Evolutionary conservation across 2,329 filamentous ascomycete species (phyloP).

Genomic region (Emmonsiellopsis sp.): DNA sequence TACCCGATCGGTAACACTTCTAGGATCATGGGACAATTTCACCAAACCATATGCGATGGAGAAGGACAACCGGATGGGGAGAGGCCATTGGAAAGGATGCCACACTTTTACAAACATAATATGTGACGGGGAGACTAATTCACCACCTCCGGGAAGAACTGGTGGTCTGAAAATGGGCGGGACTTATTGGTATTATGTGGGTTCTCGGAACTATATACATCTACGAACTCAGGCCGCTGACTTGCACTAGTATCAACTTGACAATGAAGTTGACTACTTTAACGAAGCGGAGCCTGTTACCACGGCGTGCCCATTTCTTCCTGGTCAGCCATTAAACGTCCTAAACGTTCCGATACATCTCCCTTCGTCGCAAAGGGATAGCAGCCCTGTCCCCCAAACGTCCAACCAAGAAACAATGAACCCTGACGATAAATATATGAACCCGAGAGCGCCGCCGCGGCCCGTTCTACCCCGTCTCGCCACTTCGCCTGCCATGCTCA

Average conservation of each 20-base stretch:
- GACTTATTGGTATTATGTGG: constrained; percentile 90
- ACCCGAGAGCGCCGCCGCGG: constrained; percentile 51
- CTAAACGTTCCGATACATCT: constrained; percentile 67
- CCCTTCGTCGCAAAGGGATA: constrained; percentile 45
- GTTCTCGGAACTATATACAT: constrained; percentile 1
- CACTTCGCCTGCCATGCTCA: constrained; percentile 28
- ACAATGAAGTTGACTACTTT: constrained; percentile 66
- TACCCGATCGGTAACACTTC: constrained; percentile 58
- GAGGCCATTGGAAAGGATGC: constrained; percentile 75
- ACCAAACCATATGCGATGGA: constrained; percentile 68
- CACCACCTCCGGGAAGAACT: constrained; percentile 48
- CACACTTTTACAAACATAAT: constrained; percentile 79
- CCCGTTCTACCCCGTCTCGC: constrained; percentile 37
- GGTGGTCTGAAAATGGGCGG: constrained; percentile 86
- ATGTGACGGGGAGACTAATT: constrained; percentile 58
- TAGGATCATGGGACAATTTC: constrained; percentile 97
- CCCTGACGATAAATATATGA: constrained; percentile 64
- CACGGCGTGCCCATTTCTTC: constrained; percentile 71
- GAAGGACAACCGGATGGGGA: constrained; percentile 63
- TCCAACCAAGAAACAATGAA: constrained; percentile 65
- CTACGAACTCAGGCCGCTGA: neutral
- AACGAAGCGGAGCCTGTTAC: constrained; percentile 66
- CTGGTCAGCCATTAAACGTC: constrained; percentile 79
- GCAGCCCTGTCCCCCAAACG: constrained; percentile 46
- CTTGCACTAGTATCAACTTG: constrained; percentile 63